A percentile compares a stretch with the other conserved stretches of the same genome.
phyloP scores from a whole-genome alignment of 305 asterid genomes.

The Andrographis paniculata region DNA sequence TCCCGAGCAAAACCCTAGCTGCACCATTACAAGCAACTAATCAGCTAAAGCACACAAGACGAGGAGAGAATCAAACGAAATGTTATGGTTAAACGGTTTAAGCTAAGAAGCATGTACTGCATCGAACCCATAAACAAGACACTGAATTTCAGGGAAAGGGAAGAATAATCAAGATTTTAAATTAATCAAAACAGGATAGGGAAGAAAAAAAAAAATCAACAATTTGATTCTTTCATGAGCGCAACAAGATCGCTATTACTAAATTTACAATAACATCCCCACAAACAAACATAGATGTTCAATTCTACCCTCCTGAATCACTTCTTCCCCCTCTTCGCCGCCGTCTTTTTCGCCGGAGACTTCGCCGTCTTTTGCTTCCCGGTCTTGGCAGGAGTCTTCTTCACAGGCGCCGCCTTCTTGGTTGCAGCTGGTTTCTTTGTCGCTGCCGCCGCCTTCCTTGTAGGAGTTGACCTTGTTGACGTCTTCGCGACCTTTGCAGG shows the following conservation, averaged over 20 bases:
- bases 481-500: slow-evolving; percentile 40
- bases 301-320: slow-evolving; percentile 17
- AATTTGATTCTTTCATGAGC: not conserved
- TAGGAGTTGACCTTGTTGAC: slow-evolving; percentile 30
- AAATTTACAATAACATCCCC: slow-evolving; percentile 58
- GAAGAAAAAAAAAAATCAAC: not conserved
- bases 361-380: slow-evolving; percentile 32
- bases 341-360: slow-evolving; percentile 54
- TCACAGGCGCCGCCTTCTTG: slow-evolving; percentile 28
- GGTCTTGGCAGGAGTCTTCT: slow-evolving; percentile 35
- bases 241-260: not conserved
- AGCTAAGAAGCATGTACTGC: too few species aligned
- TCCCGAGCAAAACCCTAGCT: not conserved
- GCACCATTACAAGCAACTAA: not conserved
- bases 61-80: not conserved
- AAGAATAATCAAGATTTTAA: too few species aligned
- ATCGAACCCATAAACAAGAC: too few species aligned
- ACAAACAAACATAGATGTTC: slow-evolving; percentile 26
- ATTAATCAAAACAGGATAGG: not conserved
- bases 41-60: slow-evolving; percentile 1
- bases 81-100: not conserved
- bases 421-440: slow-evolving; percentile 29
- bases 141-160: not conserved
- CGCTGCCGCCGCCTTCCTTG: slow-evolving; percentile 17
- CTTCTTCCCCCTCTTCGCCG: slow-evolving; percentile 39